These are phyloP conservation scores for Lanmaoa rubissima DNA, from an alignment of 768 basidiomycete genomes.

Conservation along the genomic window DNA sequence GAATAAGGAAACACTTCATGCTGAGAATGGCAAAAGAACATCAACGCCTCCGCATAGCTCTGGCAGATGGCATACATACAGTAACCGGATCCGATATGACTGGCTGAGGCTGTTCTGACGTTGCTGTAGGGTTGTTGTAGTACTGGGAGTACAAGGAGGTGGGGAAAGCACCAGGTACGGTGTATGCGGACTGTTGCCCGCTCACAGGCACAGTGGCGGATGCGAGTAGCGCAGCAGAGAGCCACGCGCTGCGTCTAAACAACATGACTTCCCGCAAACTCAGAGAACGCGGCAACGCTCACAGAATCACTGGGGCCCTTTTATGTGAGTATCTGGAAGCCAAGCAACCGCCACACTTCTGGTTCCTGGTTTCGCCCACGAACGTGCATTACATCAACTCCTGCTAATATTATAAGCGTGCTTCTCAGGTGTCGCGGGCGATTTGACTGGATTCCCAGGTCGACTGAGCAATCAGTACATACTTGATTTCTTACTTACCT, in stretches of 20 bases:
- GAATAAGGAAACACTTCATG: conserved; percentile 54
- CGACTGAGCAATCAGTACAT: too few species aligned
- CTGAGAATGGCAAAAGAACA: conserved; percentile 32
- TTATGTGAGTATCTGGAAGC: conserved; percentile 3
- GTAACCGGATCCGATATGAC: conserved; percentile 70
- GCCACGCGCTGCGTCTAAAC: background rate
- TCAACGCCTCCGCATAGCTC: background rate
- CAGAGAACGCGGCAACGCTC: background rate
- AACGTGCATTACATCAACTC: conserved; percentile 19
- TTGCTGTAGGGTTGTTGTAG: conserved; percentile 72
- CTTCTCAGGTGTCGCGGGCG: background rate
- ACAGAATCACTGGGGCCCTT: background rate
- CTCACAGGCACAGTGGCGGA: conserved; percentile 2
- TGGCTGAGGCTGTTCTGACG: conserved; percentile 73
- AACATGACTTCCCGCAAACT: conserved; percentile 10
- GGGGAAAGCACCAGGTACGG: conserved; percentile 62
- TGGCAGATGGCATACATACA: conserved; percentile 33
- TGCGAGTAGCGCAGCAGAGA: conserved; percentile 7
- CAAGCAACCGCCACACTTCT: background rate
- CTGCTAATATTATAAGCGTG: background rate
- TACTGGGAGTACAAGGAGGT: conserved; percentile 63
- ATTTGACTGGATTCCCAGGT: background rate
- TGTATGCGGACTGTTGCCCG: conserved; percentile 35
- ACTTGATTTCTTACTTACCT: background rate
- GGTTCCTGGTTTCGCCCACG: conserved; percentile 3